Conservation (phyloP, 2,329 filamentous ascomycete genomes). For the Neopestalotiopsis sp. region DNA sequence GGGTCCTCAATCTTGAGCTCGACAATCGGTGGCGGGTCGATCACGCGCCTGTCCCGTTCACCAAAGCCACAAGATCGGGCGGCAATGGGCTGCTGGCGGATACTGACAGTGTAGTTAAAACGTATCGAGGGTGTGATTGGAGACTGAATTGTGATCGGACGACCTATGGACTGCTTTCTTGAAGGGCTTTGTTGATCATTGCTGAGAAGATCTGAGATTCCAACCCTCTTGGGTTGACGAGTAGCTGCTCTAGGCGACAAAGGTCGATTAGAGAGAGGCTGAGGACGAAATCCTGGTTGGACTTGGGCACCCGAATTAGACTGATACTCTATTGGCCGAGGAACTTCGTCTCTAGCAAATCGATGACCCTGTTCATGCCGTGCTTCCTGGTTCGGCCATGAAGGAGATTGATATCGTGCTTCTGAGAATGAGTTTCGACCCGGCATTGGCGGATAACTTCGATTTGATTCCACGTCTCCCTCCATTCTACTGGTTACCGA, state of each 20-base stretch:
- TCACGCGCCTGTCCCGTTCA: conserved; percentile 79
- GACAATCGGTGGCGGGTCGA: conserved; percentile 84
- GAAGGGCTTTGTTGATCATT: conserved; percentile 29
- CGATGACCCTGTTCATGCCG: conserved; percentile 21
- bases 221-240: conserved; percentile 35
- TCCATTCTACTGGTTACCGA: conserved; percentile 28
- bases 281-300: conserved; percentile 25
- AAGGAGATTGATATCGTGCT: conserved; percentile 24
- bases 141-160: conserved; percentile 24
- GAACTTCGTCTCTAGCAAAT: conserved; percentile 24
- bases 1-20: conserved; percentile 71
- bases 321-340: conserved; percentile 25
- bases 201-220: conserved; percentile 37
- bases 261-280: conserved; percentile 26
- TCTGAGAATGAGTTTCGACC: conserved; percentile 27
- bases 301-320: conserved; percentile 24
- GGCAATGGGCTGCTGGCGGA: conserved; percentile 80
- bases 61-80: conserved; percentile 84
- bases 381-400: conserved; percentile 23
- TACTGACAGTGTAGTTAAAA: conserved; percentile 54
- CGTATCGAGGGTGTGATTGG: conserved; percentile 15
- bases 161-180: conserved; percentile 27
- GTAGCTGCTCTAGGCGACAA: conserved; percentile 31
- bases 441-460: conserved; percentile 16
- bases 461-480: conserved; percentile 23